Base-by-base conservation (phyloP, 371 early-diverging fungal species). In the Apophysomyces trapeziformis region DNA sequence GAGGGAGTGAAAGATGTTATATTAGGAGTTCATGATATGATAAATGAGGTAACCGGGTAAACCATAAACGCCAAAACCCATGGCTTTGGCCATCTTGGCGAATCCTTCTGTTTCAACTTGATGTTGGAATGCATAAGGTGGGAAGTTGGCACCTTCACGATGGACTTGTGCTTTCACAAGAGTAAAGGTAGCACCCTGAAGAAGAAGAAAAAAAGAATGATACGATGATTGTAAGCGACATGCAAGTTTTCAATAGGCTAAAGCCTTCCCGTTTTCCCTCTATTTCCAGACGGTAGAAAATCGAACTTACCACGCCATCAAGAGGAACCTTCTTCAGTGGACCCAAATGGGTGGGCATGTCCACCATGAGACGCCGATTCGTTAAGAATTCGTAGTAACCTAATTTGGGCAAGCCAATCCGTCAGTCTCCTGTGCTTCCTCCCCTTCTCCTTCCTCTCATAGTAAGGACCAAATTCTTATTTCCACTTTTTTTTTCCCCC, bases 81-180 rank as follows among this genome's bases (percentile, higher is more conserved):
- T 72, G 1, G 80, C 81, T 65, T 88, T 90, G 35, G 91, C 90
- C 70, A 90, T 84, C 62, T 88, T 89, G n/a, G 90, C 91, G 76
- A 92, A 83, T 0, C 92, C 92, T 77, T 91, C 92, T 7, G 91
- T 92, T 71, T 92, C 91, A 7, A 91, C 86, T 64, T 86, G 85
- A 69, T 90, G 90, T 56, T 87, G 78, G 43, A 86, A 79, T 36
- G 84, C 79, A 62, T 78, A 82, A 1, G 88, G 69, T 12, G 90
- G 91, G 65, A 91, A 91, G n/a, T 75, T 80, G 56, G 88, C 85
- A 14, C 91, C 91, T 39, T 83, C 81, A 14, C 89, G 84, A 65
- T 90, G 90, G 6, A 92, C 88, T 38, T 78, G 69, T 6, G 91
- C 87, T 57, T 88, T 88, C 45, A 90, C 88, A 14, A 82, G 57